Evolutionary conservation across 108 stramenopile genomes (phyloP).

Genomic region (Discostella stelligeroides): DNA sequence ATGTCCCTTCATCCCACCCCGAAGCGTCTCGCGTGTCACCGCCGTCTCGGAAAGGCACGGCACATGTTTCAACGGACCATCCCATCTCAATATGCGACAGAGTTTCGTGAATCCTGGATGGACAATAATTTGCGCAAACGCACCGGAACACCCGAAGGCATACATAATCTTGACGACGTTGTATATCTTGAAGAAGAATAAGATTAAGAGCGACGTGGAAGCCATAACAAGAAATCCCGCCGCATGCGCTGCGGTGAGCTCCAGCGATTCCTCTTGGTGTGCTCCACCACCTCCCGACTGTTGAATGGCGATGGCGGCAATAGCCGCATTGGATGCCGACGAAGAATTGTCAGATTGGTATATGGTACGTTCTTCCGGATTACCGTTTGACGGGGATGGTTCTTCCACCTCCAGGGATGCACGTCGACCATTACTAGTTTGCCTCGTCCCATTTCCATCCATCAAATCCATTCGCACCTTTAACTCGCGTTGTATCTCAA

Average conservation of each 20-base stretch:
- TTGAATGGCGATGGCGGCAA: conserved; percentile 13
- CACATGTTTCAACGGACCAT: conserved; percentile 14
- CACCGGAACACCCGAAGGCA: conserved; percentile 70
- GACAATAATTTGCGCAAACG: conserved; percentile 50
- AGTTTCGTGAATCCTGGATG: conserved; percentile 34
- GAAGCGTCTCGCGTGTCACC: conserved; percentile 15
- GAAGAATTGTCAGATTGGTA: conserved; percentile 19
- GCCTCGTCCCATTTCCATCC: conserved; percentile 6
- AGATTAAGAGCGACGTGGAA: conserved; percentile 64
- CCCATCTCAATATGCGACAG: conserved; percentile 24
- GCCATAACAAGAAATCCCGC: conserved; percentile 72
- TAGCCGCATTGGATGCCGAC: conserved; percentile 6
- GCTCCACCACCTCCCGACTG: not conserved
- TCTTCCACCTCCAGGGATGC: not conserved
- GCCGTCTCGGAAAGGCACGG: conserved; percentile 39
- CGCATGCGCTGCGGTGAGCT: conserved; percentile 59
- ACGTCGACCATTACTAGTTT: not conserved
- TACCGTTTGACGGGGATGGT: not conserved
- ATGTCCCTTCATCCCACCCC: conserved; percentile 31
- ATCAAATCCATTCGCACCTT: not conserved
- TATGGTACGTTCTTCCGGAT: conserved; percentile 24
- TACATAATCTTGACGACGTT: conserved; percentile 71
- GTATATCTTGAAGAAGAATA: conserved; percentile 77
- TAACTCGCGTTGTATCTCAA: conserved; percentile 18
- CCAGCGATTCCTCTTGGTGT: conserved; percentile 36